Conservation (phyloP, 129 eudicot species). For the Flaveria trinervia region DNA sequence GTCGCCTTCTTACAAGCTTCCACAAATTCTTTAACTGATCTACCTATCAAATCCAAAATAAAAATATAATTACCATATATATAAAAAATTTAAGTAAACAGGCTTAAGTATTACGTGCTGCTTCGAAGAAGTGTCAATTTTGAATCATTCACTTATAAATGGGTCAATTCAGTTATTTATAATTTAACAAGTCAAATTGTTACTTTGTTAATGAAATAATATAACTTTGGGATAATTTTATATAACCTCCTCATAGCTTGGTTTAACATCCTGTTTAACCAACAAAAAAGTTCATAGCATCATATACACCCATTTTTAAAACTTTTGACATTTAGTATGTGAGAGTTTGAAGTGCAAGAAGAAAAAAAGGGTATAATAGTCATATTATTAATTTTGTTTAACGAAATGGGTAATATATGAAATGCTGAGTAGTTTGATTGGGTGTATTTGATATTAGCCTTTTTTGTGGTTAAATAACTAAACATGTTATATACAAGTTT, state of each 20-base stretch:
- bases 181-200: neutral
- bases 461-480: neutral
- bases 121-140: neutral
- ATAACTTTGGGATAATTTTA: neutral
- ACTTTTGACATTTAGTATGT: no score
- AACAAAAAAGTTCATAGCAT: no score
- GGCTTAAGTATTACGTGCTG: neutral
- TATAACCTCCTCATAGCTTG: neutral
- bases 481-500: neutral
- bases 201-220: neutral
- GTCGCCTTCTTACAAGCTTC: slow-evolving; percentile 95
- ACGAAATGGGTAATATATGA: neutral
- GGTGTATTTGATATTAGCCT: neutral
- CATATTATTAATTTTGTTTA: neutral
- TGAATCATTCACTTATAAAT: neutral
- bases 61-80: no score
- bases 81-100: neutral
- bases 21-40: slow-evolving; percentile 86
- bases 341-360: neutral
- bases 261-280: no score
- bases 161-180: neutral
- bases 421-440: neutral
- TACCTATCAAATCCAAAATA: slow-evolving; percentile 40
- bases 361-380: neutral
- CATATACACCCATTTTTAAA: no score